Percentiles rank a stretch among this genome's conserved stretches.
Evolutionary conservation across 1,284 basidiomycete species (phyloP).

Genomic region (Sanghuangporus sanghuang): DNA sequence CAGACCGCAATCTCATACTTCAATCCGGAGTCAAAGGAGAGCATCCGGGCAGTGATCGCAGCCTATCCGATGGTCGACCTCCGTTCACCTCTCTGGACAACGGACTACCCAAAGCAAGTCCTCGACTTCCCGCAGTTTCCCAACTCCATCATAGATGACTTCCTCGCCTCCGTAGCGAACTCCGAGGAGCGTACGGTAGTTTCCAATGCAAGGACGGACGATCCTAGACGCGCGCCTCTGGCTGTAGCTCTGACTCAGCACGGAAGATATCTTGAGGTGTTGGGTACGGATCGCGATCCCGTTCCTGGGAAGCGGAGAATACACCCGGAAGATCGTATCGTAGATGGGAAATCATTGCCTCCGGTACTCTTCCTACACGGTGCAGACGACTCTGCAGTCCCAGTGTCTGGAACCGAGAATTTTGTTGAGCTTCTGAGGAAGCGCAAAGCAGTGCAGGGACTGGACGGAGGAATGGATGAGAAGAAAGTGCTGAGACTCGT

Average conservation of each 20-base stretch:
- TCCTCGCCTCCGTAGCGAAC: background rate
- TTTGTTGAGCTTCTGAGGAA: constrained; percentile 11
- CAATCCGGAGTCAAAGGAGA: background rate
- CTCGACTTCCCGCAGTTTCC: constrained; percentile 8
- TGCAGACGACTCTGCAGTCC: constrained; percentile 8
- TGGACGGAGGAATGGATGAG: background rate
- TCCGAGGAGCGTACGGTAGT: background rate
- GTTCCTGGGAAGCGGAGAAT: background rate
- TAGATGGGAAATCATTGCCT: constrained; percentile 5
- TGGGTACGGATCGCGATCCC: background rate
- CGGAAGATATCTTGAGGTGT: constrained; percentile 1
- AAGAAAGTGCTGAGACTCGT: constrained; percentile 4
- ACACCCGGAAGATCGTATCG: constrained; percentile 10
- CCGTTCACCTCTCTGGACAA: constrained; percentile 1
- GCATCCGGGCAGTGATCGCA: background rate
- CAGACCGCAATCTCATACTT: constrained; percentile 5
- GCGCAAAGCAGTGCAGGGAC: constrained; percentile 4
- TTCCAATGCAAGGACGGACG: background rate
- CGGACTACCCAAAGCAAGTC: constrained; percentile 8
- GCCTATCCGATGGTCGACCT: constrained; percentile 12
- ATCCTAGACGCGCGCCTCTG: background rate
- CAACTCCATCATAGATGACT: constrained; percentile 9
- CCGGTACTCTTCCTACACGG: constrained; percentile 15
- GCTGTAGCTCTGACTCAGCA: constrained; percentile 8
- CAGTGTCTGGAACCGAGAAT: constrained; percentile 1